phyloP scores from a whole-genome alignment of 192 early-diverging fungal species.

The Podila epigama region DNA sequence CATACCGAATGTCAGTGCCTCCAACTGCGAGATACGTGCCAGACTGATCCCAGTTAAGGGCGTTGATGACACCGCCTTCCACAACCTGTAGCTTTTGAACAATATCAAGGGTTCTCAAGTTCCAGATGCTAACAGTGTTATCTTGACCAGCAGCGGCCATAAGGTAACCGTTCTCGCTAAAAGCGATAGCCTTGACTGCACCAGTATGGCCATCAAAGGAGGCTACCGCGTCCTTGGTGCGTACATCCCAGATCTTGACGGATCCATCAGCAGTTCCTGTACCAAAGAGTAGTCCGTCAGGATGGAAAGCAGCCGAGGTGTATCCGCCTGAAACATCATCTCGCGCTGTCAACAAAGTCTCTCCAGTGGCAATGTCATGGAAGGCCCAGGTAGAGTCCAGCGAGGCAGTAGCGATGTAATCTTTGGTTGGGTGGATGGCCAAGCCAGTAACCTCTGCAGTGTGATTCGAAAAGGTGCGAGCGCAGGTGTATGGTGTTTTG shows the following conservation, averaged over 20 bases:
- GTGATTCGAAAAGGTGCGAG: conserved; percentile 72
- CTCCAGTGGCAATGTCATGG: conserved; percentile 71
- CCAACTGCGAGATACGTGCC: conserved; percentile 87
- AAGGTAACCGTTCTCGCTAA: conserved; percentile 95
- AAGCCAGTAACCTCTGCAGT: conserved; percentile 74
- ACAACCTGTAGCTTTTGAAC: conserved; percentile 71
- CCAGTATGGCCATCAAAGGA: conserved; percentile 70
- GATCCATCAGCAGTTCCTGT: conserved; percentile 75
- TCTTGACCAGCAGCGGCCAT: conserved; percentile 80
- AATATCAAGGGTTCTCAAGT: conserved; percentile 86
- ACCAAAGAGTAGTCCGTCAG: conserved; percentile 89
- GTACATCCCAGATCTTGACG: conserved; percentile 88
- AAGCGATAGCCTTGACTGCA: conserved; percentile 75
- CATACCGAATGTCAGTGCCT: conserved; percentile 60
- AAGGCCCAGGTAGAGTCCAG: conserved; percentile 85
- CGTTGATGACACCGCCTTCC: conserved; percentile 60
- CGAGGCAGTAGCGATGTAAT: conserved; percentile 80
- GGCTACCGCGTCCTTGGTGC: conserved; percentile 68
- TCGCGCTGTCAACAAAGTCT: conserved; percentile 54
- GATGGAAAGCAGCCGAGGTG: conserved; percentile 80
- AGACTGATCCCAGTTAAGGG: conserved; percentile 81
- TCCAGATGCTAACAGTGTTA: conserved; percentile 88
- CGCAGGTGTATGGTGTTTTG: conserved; percentile 51
- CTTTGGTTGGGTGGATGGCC: conserved; percentile 80
- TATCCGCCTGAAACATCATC: conserved; percentile 63